Conservation (phyloP, 495 filamentous ascomycete genomes). For the Tuber umbilicatum region DNA sequence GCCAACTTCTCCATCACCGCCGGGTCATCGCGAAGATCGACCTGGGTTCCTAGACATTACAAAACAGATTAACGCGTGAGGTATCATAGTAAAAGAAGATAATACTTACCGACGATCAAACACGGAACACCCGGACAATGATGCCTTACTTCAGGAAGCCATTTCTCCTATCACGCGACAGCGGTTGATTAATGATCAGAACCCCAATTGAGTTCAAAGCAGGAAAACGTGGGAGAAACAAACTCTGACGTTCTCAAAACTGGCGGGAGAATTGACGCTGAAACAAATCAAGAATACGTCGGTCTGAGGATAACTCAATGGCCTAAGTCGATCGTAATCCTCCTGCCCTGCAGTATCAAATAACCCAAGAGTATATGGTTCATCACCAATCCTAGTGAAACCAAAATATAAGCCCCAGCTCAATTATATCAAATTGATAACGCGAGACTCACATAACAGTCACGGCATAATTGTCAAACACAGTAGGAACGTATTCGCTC, state of each 20-base stretch:
- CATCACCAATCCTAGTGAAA: slow-evolving; percentile 82
- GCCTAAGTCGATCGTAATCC: slow-evolving; percentile 96
- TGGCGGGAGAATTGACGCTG: slow-evolving; percentile 95
- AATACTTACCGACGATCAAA: slow-evolving; percentile 70
- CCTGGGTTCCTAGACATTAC: slow-evolving; percentile 58
- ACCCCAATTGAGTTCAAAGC: neutral
- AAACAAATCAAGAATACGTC: slow-evolving; percentile 99
- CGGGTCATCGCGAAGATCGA: slow-evolving; percentile 89
- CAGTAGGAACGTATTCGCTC: slow-evolving; percentile 97
- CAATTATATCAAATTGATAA: slow-evolving; percentile 1
- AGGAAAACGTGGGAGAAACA: neutral
- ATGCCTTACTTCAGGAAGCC: slow-evolving; percentile 97
- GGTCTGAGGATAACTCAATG: slow-evolving; percentile 94
- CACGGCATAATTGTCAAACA: slow-evolving; percentile 99
- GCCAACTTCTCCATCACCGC: slow-evolving; percentile 81
- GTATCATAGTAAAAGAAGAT: neutral
- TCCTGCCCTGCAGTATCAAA: slow-evolving; percentile 99
- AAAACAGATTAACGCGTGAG: neutral
- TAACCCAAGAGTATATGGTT: slow-evolving; percentile 92
- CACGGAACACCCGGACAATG: slow-evolving; percentile 97
- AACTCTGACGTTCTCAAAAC: slow-evolving; percentile 89
- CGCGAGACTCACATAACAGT: slow-evolving; percentile 82
- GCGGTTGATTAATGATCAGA: neutral
- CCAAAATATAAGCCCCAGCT: neutral
- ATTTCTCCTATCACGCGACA: slow-evolving; percentile 63